Evolutionary conservation across 495 filamentous ascomycete species (phyloP).

Genomic region (Stereocaulon alpinum): DNA sequence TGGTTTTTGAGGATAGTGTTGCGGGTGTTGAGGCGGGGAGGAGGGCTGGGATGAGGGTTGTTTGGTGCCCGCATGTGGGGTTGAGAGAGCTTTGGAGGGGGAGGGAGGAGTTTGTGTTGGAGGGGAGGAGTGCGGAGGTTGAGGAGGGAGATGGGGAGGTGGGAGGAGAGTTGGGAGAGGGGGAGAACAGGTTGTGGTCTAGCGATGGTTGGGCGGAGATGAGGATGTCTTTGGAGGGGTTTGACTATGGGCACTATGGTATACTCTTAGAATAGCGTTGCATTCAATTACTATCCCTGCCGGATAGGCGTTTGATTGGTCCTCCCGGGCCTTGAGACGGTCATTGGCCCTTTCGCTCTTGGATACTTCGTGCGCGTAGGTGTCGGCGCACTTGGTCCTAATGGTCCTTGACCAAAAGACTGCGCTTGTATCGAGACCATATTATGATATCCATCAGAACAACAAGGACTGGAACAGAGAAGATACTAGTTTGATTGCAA

Average conservation of each 20-base stretch:
- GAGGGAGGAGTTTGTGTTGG: slow-evolving; percentile 27
- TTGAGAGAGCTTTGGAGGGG: slow-evolving; percentile 24
- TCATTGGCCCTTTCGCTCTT: background rate
- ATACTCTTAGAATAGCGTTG: slow-evolving; percentile 13
- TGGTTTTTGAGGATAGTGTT: slow-evolving; percentile 38
- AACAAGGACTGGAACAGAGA: too few relatives aligned
- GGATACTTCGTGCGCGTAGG: too few relatives aligned
- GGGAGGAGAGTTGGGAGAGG: slow-evolving; percentile 10
- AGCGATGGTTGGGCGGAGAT: slow-evolving; percentile 32
- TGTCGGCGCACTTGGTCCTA: too few relatives aligned
- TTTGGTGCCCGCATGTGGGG: slow-evolving; percentile 34
- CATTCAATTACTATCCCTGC: background rate
- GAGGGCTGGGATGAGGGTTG: slow-evolving; percentile 36
- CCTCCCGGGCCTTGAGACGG: background rate
- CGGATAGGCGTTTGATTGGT: too few relatives aligned
- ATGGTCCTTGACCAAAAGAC: too few relatives aligned
- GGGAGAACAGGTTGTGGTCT: slow-evolving; percentile 24
- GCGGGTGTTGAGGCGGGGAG: slow-evolving; percentile 35
- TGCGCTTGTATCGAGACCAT: too few relatives aligned
- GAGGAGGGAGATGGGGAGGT: slow-evolving; percentile 11
- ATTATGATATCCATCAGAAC: too few relatives aligned
- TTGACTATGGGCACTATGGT: slow-evolving; percentile 26
- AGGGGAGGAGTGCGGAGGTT: slow-evolving; percentile 24
- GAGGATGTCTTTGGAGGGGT: slow-evolving; percentile 26
- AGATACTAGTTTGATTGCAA: too few relatives aligned